phyloP scores from a whole-genome alignment of 331 rosid genomes.

The Telfairia occidentalis region DNA sequence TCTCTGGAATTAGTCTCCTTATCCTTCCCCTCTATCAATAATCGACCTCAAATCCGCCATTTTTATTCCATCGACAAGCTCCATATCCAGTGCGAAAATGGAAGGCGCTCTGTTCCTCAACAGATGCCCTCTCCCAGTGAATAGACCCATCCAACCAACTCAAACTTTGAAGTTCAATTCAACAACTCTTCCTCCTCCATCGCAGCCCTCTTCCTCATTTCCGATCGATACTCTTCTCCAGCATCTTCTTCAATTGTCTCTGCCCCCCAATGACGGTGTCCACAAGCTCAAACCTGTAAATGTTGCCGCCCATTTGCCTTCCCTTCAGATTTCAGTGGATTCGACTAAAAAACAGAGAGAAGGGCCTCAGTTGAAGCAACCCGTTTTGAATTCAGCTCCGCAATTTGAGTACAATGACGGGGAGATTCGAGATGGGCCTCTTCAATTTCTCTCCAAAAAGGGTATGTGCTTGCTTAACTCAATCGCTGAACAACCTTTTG shows the following conservation, averaged over 20 bases:
- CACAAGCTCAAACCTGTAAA: slow-evolving; percentile 26
- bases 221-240: slow-evolving; percentile 43
- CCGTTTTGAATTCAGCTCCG: slow-evolving; percentile 23
- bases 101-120: slow-evolving; percentile 66
- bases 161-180: slow-evolving; percentile 45
- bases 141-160: slow-evolving; percentile 26
- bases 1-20: not conserved
- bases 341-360: slow-evolving; percentile 12
- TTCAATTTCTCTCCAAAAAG: slow-evolving; percentile 49
- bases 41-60: slow-evolving; percentile 10
- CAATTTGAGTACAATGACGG: slow-evolving; percentile 12
- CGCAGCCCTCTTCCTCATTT: slow-evolving; percentile 31
- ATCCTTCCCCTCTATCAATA: not conserved
- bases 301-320: slow-evolving; percentile 25
- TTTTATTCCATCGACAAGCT: not conserved
- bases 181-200: slow-evolving; percentile 31
- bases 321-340: slow-evolving; percentile 28
- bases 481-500: slow-evolving; percentile 44
- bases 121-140: slow-evolving; percentile 40
- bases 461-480: slow-evolving; percentile 57
- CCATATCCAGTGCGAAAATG: slow-evolving; percentile 23
- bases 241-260: slow-evolving; percentile 50
- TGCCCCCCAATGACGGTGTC: slow-evolving; percentile 23
- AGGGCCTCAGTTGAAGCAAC: slow-evolving; percentile 19
- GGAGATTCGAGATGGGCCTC: slow-evolving; percentile 19